phyloP scores from a whole-genome alignment of 1,139 yeast species.

The Hemisphaericaspora xylofermentans region DNA sequence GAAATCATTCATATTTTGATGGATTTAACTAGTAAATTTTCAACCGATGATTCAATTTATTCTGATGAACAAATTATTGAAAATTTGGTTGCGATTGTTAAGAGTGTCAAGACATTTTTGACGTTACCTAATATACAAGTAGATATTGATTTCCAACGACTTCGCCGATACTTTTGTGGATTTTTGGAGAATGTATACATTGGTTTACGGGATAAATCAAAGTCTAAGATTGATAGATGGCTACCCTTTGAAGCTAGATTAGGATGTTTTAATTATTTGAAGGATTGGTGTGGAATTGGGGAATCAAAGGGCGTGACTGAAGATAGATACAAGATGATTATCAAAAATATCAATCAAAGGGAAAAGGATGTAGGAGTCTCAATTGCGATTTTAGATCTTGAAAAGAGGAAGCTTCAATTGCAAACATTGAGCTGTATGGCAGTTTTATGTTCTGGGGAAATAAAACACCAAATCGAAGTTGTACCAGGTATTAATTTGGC shows the following conservation, averaged over 20 bases:
- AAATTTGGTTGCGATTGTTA: conserved; percentile 63
- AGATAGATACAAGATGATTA: conserved; percentile 68
- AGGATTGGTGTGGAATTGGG: conserved; percentile 95
- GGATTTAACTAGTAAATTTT: conserved; percentile 64
- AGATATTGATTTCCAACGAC: conserved; percentile 69
- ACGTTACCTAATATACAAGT: conserved; percentile 59
- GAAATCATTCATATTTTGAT: conserved; percentile 79
- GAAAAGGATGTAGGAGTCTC: conserved; percentile 52
- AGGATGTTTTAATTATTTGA: conserved; percentile 76
- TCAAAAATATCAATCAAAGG: conserved; percentile 38
- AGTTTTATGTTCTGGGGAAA: conserved; percentile 65
- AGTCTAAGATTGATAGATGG: conserved; percentile 49
- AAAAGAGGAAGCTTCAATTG: conserved; percentile 66
- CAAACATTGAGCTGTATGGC: conserved; percentile 86
- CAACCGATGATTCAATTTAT: conserved; percentile 50
- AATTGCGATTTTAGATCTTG: conserved; percentile 81
- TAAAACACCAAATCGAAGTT: conserved; percentile 49
- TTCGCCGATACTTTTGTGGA: conserved; percentile 80
- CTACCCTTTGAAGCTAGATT: conserved; percentile 84
- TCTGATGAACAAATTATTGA: conserved; percentile 70
- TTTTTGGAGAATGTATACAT: conserved; percentile 67
- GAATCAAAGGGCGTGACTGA: conserved; percentile 57
- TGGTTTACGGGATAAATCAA: conserved; percentile 40
- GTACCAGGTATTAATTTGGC: conserved; percentile 35
- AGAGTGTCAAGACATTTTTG: conserved; percentile 63